Conservation (phyloP, 768 basidiomycete genomes). For the Dentipellis fragilis region DNA sequence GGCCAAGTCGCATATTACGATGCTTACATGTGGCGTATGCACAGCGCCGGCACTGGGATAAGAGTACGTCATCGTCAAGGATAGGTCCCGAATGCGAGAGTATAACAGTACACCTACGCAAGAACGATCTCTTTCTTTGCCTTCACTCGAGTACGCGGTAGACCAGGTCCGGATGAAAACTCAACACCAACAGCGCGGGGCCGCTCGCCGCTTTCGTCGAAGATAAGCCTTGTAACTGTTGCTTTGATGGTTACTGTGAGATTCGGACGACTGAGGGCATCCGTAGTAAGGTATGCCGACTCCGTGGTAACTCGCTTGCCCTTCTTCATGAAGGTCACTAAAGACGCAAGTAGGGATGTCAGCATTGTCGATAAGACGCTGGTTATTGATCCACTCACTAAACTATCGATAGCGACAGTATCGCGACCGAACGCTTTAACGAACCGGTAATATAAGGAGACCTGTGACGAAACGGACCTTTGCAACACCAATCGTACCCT, state of each 20-base stretch:
- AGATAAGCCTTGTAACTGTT: conserved; percentile 47
- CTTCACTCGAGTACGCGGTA: conserved; percentile 32
- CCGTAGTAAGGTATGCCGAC: conserved; percentile 53
- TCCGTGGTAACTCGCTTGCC: conserved; percentile 52
- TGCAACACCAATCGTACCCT: conserved; percentile 51
- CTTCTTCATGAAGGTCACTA: conserved; percentile 61
- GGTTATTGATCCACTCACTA: neutral
- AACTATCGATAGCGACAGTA: neutral
- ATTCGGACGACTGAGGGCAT: conserved; percentile 56
- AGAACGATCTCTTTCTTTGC: conserved; percentile 53
- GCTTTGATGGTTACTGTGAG: conserved; percentile 52
- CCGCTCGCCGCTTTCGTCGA: conserved; percentile 24
- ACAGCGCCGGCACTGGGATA: conserved; percentile 44
- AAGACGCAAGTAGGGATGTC: neutral
- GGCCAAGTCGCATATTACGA: neutral
- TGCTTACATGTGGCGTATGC: conserved; percentile 46
- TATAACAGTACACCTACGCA: conserved; percentile 33
- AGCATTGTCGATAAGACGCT: neutral
- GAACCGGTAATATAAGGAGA: neutral
- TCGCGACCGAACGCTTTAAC: neutral
- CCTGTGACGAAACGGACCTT: conserved; percentile 27
- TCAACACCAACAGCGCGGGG: conserved; percentile 54
- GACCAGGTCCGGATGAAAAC: conserved; percentile 30
- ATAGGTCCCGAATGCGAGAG: neutral
- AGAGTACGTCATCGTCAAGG: neutral